Evolutionary conservation across 148 eudicot species (phyloP).

Genomic region (Cornus controversa): DNA sequence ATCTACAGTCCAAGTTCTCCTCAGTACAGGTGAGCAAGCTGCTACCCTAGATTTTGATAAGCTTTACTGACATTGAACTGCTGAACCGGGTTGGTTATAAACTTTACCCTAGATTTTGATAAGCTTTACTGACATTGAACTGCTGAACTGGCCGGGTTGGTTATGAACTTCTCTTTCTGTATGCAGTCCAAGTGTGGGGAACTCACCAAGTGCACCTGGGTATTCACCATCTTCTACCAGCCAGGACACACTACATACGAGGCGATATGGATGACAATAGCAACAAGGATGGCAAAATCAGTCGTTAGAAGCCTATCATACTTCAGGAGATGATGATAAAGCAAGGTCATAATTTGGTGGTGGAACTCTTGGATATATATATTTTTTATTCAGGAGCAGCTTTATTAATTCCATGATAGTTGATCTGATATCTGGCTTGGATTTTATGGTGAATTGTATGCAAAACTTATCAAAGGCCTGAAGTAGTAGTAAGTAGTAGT

Average conservation of each 20-base stretch:
- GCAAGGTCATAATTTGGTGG: not conserved
- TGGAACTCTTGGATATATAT: too few species aligned
- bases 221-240: slow-evolving; percentile 49
- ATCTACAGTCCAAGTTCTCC: slow-evolving; percentile 57
- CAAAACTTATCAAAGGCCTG: too few species aligned
- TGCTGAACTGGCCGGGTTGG: not conserved
- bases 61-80: not conserved
- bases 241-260: slow-evolving; percentile 41
- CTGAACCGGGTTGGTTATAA: not conserved
- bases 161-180: not conserved
- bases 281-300: slow-evolving; percentile 30
- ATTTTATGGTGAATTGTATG: too few species aligned
- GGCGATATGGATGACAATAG: slow-evolving; percentile 31
- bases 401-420: not conserved
- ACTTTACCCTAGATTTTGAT: not conserved
- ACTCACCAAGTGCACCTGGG: slow-evolving; percentile 21
- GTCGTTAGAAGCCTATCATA: slow-evolving; percentile 8
- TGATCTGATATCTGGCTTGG: not conserved
- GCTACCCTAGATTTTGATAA: not conserved
- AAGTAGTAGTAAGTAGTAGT: too few species aligned
- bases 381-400: not conserved
- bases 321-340: too few species aligned
- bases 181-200: slow-evolving; percentile 45
- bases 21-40: slow-evolving; percentile 40
- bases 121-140: not conserved